Conservation (phyloP, 1,284 basidiomycete species). For the Crepidotus sp. region DNA sequence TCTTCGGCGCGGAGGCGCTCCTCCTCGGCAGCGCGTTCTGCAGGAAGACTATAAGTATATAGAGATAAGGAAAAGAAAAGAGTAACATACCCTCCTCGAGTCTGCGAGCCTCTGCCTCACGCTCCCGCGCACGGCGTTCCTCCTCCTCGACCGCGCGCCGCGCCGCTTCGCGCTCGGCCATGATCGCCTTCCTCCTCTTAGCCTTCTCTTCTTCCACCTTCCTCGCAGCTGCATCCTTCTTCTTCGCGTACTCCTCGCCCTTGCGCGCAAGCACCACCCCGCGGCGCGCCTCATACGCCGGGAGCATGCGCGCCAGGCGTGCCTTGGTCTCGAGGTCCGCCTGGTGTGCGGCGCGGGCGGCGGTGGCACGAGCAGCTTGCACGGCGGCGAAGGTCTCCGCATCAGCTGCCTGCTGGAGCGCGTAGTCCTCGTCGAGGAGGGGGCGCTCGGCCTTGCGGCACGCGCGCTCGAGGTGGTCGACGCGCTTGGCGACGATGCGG, state of each 20-base stretch:
- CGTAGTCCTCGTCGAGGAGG: slow-evolving; percentile 82
- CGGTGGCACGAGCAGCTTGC: slow-evolving; percentile 55
- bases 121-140: slow-evolving; percentile 42
- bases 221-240: slow-evolving; percentile 48
- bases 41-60: background rate
- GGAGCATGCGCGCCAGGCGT: slow-evolving; percentile 67
- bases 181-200: slow-evolving; percentile 50
- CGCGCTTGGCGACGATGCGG: slow-evolving; percentile 80
- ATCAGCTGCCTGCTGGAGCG: slow-evolving; percentile 76
- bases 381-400: slow-evolving; percentile 59
- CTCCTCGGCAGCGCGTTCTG: slow-evolving; percentile 50
- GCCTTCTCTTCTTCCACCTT: slow-evolving; percentile 87
- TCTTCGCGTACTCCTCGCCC: slow-evolving; percentile 64
- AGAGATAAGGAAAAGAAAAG: background rate
- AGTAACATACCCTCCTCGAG: slow-evolving; percentile 42
- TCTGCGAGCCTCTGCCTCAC: slow-evolving; percentile 38
- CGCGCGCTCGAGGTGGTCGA: slow-evolving; percentile 95
- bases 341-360: slow-evolving; percentile 55
- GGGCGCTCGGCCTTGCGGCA: slow-evolving; percentile 92
- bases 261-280: slow-evolving; percentile 56
- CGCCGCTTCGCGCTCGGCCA: slow-evolving; percentile 55
- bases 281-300: slow-evolving; percentile 63
- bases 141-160: slow-evolving; percentile 39
- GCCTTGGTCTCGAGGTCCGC: slow-evolving; percentile 73
- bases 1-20: slow-evolving; percentile 42